Percentiles rank a stretch among this genome's conserved stretches.
Conservation (phyloP, 148 eudicot species). For the Drosera capensis region DNA sequence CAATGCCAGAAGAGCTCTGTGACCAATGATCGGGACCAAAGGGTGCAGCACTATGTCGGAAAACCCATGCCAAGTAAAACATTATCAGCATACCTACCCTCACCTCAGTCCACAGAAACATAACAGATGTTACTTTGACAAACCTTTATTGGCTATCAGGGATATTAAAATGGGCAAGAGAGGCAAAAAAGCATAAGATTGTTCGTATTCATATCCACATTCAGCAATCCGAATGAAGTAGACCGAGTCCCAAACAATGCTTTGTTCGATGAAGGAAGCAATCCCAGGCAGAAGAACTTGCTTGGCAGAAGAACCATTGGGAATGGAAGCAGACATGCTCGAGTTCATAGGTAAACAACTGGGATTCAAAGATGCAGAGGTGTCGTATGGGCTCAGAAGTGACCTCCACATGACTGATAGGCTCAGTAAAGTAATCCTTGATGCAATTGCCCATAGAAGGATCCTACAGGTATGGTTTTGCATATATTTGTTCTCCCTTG, state of each 20-base stretch:
- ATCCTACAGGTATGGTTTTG: conserved; percentile 2
- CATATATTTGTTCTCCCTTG: neutral
- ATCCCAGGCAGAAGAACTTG: neutral
- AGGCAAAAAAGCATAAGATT: conserved; percentile 20
- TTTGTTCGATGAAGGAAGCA: neutral
- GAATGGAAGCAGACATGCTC: neutral
- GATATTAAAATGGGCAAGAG: conserved; percentile 32
- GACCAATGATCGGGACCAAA: neutral
- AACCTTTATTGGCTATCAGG: neutral
- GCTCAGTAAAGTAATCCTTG: conserved; percentile 37
- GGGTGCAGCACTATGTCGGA: neutral
- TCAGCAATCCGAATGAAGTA: neutral
- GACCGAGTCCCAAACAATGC: neutral
- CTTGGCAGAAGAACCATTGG: neutral
- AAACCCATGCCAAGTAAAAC: too few relatives aligned
- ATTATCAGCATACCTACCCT: too few relatives aligned
- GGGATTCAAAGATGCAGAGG: neutral
- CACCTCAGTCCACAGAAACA: neutral
- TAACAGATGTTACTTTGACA: neutral
- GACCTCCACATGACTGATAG: conserved; percentile 42
- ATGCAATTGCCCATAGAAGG: conserved; percentile 35
- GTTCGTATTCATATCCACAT: neutral
- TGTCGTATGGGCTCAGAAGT: neutral
- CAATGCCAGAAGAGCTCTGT: neutral
- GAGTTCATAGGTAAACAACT: neutral